Base-by-base conservation (phyloP, 169 alveolate species). In the Besnoitia besnoiti region DNA sequence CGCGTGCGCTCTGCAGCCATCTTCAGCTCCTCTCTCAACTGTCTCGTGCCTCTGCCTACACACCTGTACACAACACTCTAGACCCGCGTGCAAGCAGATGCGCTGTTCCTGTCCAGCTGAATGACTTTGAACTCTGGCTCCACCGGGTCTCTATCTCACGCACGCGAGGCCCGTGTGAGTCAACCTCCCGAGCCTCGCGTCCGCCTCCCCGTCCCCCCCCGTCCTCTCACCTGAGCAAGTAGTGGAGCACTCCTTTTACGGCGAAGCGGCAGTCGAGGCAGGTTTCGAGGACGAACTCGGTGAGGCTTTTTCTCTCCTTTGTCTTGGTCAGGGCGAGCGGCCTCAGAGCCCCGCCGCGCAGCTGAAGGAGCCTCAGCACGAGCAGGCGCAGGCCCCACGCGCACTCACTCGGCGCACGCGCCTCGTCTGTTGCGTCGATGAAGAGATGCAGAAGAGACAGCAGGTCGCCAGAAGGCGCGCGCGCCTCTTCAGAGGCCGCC, bases 241-340 rank as follows among this genome's bases (percentile, higher is more conserved):
- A 77, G 59, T 77, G 87, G n/a, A 77, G 59, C 5, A 35, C 7
- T 40, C 61, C 50, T 10, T 35, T 37, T 10, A 37, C 87, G n/a
- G 87, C 87, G 21, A 77, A 42, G 40, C 87, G 87, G 37, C 16
- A 14, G 55, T 77, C 87, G 5, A 77, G 87, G 35, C 87, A 77
- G 61, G 59, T 40, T 12, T 42, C 40, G 1, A 77, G 39, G 8
- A 39, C 55, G 59, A 77, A 77, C 39, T 27, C 40, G 21, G 40
- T 4, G 39, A 77, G 87, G 59, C 44, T 21, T 10, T 21, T 8
- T n/a, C 37, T 24, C 44, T 77, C 55, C 24, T 47, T 24, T 14
- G 33, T 55, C 21, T 8, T 77, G 3, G 40, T 21, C 24, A 77
- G 33, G n/a, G 49, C 87, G 46, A 73, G 2, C 44, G 30, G 46